phyloP scores from a whole-genome alignment of 257 asterid species.

The Solanum chmielewskii region DNA sequence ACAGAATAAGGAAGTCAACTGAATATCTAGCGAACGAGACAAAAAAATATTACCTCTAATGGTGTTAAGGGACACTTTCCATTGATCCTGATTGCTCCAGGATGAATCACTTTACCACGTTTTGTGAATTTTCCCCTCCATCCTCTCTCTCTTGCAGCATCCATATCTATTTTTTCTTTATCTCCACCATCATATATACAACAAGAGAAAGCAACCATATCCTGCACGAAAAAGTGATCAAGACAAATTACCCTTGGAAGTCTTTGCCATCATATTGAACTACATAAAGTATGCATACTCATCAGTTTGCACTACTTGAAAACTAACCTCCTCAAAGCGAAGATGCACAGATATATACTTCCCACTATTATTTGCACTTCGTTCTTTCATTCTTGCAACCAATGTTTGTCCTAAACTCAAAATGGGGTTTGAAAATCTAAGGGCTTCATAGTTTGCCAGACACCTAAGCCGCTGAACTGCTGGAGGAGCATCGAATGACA shows the following conservation, averaged over 20 bases:
- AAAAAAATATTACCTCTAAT: conserved; percentile 53
- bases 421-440: conserved; percentile 66
- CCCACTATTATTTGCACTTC: conserved; percentile 74
- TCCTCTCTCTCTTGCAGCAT: conserved; percentile 97
- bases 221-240: conserved; percentile 42
- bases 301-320: not conserved
- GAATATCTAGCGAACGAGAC: not conserved
- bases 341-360: conserved; percentile 94
- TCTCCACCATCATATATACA: conserved; percentile 92
- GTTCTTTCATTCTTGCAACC: conserved; percentile 82
- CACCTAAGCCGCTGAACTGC: conserved; percentile 84
- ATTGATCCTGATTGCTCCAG: conserved; percentile 79
- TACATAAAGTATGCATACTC: not conserved
- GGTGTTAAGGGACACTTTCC: conserved; percentile 99
- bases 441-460: conserved; percentile 88
- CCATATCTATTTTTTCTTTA: conserved; percentile 79
- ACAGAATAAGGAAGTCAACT: not conserved
- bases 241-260: not conserved
- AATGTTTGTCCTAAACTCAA: conserved; percentile 55
- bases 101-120: conserved; percentile 79
- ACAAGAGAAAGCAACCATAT: conserved; percentile 99
- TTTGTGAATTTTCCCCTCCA: conserved; percentile 97
- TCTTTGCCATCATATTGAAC: not conserved
- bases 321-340: conserved; percentile 98
- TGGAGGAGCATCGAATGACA: conserved; percentile 87